Base-by-base conservation (phyloP, 2,329 filamentous ascomycete species). In the Talaromyces sp. region DNA sequence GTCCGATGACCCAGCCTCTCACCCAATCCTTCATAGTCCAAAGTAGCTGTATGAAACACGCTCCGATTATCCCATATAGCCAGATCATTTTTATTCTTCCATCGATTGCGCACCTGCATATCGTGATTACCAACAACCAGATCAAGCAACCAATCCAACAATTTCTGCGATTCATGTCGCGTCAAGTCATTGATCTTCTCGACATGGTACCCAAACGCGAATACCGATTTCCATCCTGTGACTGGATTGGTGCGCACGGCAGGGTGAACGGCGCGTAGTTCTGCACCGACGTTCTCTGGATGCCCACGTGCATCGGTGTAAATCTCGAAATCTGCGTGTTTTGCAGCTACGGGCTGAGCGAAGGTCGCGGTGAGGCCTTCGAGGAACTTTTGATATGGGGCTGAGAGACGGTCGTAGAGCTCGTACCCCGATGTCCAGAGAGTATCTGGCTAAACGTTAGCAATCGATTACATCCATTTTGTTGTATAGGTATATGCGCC, bases 261-360 rank as follows among this genome's bases (percentile, higher is more conserved):
- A 53, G 71, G 69, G 66, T 78, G 75, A 5, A 71, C 72, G 0
- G 83, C 78, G n/a, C n/a, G n/a, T n/a, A n/a, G n/a, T n/a, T n/a
- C n/a, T n/a, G n/a, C n/a, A 40, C 67, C 84, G 19, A 81, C 72
- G 63, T 87, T 87, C 58, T 84, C 73, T 0, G 82, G 82, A 1
- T 80, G 80, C 1, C 84, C 84, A 7, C 69, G 65, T 2, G 66
- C 65, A 1, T 63, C n/a, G n/a, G n/a, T n/a, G n/a, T n/a, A n/a
- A n/a, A n/a, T n/a, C n/a, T n/a, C n/a, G n/a, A n/a, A n/a, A n/a
- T n/a, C n/a, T n/a, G n/a, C n/a, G n/a, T n/a, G n/a, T n/a, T n/a
- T n/a, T n/a, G n/a, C n/a, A n/a, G n/a, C n/a, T n/a, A n/a, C n/a
- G n/a, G n/a, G n/a, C n/a, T n/a, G n/a, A n/a, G n/a, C n/a, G n/a